These are phyloP conservation scores for Lepiota brunneoincarnata DNA, from an alignment of 768 basidiomycete genomes.

Conservation along the genomic window DNA sequence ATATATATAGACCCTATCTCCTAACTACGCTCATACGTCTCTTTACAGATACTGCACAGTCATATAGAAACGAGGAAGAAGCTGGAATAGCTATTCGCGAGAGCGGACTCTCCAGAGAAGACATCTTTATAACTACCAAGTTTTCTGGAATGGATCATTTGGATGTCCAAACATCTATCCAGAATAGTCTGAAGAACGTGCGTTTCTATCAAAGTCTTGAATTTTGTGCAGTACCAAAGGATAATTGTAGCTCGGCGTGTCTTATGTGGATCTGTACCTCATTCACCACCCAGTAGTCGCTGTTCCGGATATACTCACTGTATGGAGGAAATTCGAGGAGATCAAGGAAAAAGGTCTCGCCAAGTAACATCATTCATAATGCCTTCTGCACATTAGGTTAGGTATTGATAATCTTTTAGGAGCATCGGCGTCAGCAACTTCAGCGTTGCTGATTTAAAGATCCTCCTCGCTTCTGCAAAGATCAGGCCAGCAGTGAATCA, in stretches of 20 bases:
- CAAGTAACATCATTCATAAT: constrained; percentile 36
- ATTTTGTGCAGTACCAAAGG: background rate
- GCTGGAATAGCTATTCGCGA: constrained; percentile 51
- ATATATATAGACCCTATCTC: background rate
- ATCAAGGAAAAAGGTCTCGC: constrained; percentile 53
- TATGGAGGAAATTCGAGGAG: constrained; percentile 64
- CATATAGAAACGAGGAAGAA: constrained; percentile 59
- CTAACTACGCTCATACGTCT: background rate
- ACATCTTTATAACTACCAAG: constrained; percentile 67
- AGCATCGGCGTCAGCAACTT: constrained; percentile 78
- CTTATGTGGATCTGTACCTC: constrained; percentile 70
- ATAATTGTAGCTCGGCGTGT: constrained; percentile 51
- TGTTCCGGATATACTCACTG: constrained; percentile 54
- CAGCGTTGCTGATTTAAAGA: constrained; percentile 47
- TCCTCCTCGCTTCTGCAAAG: constrained; percentile 56
- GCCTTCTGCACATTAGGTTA: background rate
- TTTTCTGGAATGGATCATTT: constrained; percentile 51
- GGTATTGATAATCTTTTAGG: constrained; percentile 29
- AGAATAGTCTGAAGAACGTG: constrained; percentile 55
- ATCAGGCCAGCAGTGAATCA: constrained; percentile 69
- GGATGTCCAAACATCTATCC: constrained; percentile 52
- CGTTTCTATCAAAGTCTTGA: constrained; percentile 18
- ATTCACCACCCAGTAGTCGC: constrained; percentile 59
- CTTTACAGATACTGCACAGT: constrained; percentile 53
- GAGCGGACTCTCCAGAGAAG: constrained; percentile 52